Conservation (phyloP, 306 rosid genomes). For the Glycyrrhiza uralensis region DNA sequence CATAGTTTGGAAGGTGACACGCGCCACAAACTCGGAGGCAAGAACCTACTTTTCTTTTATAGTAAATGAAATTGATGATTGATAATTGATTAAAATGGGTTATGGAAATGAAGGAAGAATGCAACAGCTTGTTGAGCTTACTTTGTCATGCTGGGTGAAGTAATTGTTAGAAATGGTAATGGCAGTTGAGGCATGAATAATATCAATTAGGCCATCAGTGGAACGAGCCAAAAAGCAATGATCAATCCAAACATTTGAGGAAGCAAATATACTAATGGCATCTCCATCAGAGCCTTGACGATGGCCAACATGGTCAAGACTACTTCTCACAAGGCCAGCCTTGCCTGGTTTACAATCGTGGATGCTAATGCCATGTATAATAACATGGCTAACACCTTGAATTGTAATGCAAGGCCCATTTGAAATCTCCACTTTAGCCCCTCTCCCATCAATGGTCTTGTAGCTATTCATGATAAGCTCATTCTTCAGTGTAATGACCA, state of each 20-base stretch:
- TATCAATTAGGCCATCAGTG: conserved; percentile 64
- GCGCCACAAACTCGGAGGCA: too few relatives aligned
- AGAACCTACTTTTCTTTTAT: too few relatives aligned
- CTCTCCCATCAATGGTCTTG: conserved; percentile 92
- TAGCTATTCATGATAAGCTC: conserved; percentile 73
- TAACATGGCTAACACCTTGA: conserved; percentile 69
- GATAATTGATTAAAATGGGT: neutral
- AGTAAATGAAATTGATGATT: too few relatives aligned
- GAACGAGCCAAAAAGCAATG: conserved; percentile 61
- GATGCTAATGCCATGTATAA: conserved; percentile 77
- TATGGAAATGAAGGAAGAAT: neutral
- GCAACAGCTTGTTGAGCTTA: conserved; percentile 20
- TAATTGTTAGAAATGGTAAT: conserved; percentile 69
- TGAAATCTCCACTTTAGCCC: conserved; percentile 69
- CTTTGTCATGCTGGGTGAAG: conserved; percentile 80
- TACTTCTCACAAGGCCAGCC: conserved; percentile 55
- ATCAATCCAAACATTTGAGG: conserved; percentile 76
- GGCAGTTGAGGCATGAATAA: conserved; percentile 69
- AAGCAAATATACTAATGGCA: conserved; percentile 50
- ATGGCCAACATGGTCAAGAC: conserved; percentile 52
- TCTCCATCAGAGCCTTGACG: conserved; percentile 78
- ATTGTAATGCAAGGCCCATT: conserved; percentile 83
- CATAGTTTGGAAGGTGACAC: too few relatives aligned
- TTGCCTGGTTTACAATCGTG: conserved; percentile 78
- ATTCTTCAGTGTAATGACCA: conserved; percentile 57